Base-by-base conservation (phyloP, 2,329 filamentous ascomycete genomes). In the Curvularia eragrostidis region DNA sequence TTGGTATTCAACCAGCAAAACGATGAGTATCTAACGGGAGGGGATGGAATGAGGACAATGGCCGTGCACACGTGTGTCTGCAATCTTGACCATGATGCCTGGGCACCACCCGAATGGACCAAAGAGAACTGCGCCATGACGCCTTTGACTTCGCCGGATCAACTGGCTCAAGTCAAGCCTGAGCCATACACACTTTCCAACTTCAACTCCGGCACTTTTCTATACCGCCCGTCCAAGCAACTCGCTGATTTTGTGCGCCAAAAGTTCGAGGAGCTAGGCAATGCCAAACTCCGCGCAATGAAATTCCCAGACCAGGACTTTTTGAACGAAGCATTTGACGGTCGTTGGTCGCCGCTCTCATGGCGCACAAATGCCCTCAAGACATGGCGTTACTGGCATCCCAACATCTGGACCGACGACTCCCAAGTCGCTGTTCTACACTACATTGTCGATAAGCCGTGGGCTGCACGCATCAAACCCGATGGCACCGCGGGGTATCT, bases 401-500 rank as follows among this genome's bases (percentile, higher is more conserved):
- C 70, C 5, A 77, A 79, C 34, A 79, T 84, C 21, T 85, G 83
- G 83, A 38, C 41, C 1, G 71, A 75, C 3, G 82, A 84, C 57
- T 77, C 78, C 1, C 76, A 80, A 26, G 79, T 85, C 3, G 73
- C 78, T 0, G 79, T 79, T 7, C 56, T 84, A 48, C 83, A 85
- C 63, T 85, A 84, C 53, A 83, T 85, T 54, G 82, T 84, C 6
- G 82, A 85, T 61, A 85, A 85, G 71, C 83, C 83, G 13, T 85
- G 83, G 83, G 77, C 79, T 36, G 75, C 73, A 49, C 73, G 78
- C 18, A 72, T 69, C 18, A 64, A 68, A 19, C 23, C 34, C 10
- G 77, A 82, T 56, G 80, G 80, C 1, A 59, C 54, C 3, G 82
- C 80, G 0, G 82, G 82, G 1, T 82, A 83, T 63, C 72, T 79